phyloP scores from a whole-genome alignment of 2,329 filamentous ascomycete species.

The Colletotrichum tropicale region DNA sequence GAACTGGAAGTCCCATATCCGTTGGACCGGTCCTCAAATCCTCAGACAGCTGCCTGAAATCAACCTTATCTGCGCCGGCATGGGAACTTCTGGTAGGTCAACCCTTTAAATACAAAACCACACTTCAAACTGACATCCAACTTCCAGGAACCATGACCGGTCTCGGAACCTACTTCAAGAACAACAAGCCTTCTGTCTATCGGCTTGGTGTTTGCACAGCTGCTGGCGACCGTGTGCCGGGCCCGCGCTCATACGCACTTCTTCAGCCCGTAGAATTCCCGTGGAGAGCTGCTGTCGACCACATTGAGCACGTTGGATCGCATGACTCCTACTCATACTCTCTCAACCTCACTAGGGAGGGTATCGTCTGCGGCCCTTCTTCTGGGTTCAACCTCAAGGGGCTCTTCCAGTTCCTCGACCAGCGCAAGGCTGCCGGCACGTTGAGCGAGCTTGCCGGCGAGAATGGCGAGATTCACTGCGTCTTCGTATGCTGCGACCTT shows the following conservation, averaged over 20 bases:
- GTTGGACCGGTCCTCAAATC: constrained; percentile 66
- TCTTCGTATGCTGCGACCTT: constrained; percentile 67
- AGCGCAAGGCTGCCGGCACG: constrained; percentile 47
- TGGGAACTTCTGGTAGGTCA: constrained; percentile 58
- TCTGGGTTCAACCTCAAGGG: constrained; percentile 64
- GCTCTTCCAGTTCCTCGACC: constrained; percentile 53
- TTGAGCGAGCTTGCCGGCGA: constrained; percentile 47
- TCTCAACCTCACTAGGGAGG: constrained; percentile 58
- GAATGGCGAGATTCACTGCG: constrained; percentile 53
- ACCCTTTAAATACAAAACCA: neutral
- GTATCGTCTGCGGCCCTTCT: constrained; percentile 64
- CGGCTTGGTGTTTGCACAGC: constrained; percentile 59
- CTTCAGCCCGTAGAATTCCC: constrained; percentile 59
- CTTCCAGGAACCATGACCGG: constrained; percentile 49
- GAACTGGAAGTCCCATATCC: constrained; percentile 60
- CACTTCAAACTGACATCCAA: neutral
- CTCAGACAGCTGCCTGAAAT: constrained; percentile 60
- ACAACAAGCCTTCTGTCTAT: constrained; percentile 50
- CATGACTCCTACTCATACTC: constrained; percentile 58
- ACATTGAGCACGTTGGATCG: constrained; percentile 61
- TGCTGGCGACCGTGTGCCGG: constrained; percentile 61
- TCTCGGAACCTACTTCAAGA: constrained; percentile 54
- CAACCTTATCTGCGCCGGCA: constrained; percentile 58
- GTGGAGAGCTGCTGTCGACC: constrained; percentile 60
- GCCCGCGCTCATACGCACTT: constrained; percentile 57